Base-by-base conservation (phyloP, 805 yeast genomes). In the Schizosaccharomyces japonicus region DNA sequence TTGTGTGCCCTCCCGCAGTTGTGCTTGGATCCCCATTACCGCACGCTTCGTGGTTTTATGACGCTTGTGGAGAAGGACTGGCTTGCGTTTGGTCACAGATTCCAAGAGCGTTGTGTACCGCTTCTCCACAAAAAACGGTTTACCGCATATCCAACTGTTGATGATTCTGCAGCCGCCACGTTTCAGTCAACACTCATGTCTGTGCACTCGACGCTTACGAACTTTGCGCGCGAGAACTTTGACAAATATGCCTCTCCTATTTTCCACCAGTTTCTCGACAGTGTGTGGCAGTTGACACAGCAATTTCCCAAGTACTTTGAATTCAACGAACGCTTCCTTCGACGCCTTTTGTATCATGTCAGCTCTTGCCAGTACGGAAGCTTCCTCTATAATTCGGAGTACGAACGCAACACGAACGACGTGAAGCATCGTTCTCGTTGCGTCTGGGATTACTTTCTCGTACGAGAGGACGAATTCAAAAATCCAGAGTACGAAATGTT, bases 281-380 rank as follows among this genome's bases (percentile, higher is more conserved):
- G 90, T 52, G 79, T 83, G 1, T 84, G 78, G 59, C 98, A 90
- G 58, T 58, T 87, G 17, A 60, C 71, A 47, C 60, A 74, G 5
- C 93, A 83, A 57, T 68, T 72, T 53, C 94, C 94, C 0, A 56
- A 63, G 1, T 63, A 66, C 44, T 90, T 90, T 60, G 94, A 87
- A 61, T 85, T 77, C 62, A 84, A 85, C 57, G 94, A 85, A 59
- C 63, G 95, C 47, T 83, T 90, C 55, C 60, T 90, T 52, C 71
- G 94, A 53, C 64, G 96, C 47, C 64, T 90, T 49, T 68, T 83
- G 19, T 90, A 90, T 58, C 96, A 90, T 59, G 64, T 80, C 45
- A 82, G 84, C 57, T 81, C 95, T 1, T 84, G 96, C 55, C 96
- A 90, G 60, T 90, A 84, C 61, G 96, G 96, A 2, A 76, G 94